Conservation (phyloP, 192 early-diverging fungal genomes). For the Coemansia sp. region DNA sequence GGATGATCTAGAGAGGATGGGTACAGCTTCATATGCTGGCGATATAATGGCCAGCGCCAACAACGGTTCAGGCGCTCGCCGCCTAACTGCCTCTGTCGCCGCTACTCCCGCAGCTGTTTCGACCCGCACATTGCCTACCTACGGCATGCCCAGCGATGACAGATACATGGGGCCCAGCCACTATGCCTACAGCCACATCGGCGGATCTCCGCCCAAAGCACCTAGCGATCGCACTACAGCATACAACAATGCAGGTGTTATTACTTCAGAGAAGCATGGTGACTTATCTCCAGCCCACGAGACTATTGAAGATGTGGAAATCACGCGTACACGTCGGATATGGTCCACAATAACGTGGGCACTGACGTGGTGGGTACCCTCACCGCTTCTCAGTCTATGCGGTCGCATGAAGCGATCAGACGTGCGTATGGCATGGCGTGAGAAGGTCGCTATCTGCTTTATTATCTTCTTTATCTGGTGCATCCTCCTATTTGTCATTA, state of each 20-base stretch:
- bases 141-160: slow-evolving; percentile 3
- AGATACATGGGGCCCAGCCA: neutral
- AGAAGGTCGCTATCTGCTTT: slow-evolving; percentile 84
- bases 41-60: slow-evolving; percentile 41
- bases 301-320: slow-evolving; percentile 40
- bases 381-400: slow-evolving; percentile 17
- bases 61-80: neutral
- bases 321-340: slow-evolving; percentile 21
- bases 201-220: slow-evolving; percentile 15
- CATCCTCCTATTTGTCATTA: slow-evolving; percentile 81
- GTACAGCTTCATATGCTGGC: slow-evolving; percentile 31
- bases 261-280: slow-evolving; percentile 13
- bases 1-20: slow-evolving; percentile 42
- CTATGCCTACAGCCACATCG: neutral
- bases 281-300: slow-evolving; percentile 19
- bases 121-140: slow-evolving; percentile 25
- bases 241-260: slow-evolving; percentile 17
- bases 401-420: slow-evolving; percentile 84
- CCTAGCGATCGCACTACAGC: slow-evolving; percentile 31
- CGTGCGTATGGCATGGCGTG: slow-evolving; percentile 96
- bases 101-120: slow-evolving; percentile 16
- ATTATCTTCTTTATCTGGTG: slow-evolving; percentile 82
- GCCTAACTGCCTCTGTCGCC: neutral
- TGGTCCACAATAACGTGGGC: slow-evolving; percentile 37
- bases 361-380: slow-evolving; percentile 39